Conservation (phyloP, 208 protist genomes). For the Endotrypanum monterogeii region DNA sequence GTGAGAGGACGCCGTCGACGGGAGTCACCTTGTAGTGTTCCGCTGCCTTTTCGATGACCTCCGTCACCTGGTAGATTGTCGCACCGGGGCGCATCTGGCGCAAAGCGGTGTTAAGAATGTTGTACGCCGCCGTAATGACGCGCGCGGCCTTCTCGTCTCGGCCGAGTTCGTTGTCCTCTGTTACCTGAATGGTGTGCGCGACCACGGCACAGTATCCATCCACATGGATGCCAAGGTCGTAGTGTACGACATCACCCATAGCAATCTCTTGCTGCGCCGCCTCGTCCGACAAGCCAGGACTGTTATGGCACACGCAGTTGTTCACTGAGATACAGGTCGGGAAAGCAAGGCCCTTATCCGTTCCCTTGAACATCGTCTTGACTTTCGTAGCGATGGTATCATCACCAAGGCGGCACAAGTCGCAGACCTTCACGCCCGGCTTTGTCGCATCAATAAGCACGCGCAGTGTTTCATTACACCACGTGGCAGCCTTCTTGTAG, state of each 20-base stretch:
- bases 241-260: conserved; percentile 97
- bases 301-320: conserved; percentile 98
- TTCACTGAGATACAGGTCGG: conserved; percentile 99
- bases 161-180: conserved; percentile 77
- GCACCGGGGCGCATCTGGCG: conserved; percentile 89
- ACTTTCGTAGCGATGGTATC: conserved; percentile 85
- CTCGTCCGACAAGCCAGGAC: conserved; percentile 90
- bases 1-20: conserved; percentile 97
- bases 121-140: conserved; percentile 95
- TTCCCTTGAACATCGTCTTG: conserved; percentile 92
- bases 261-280: conserved; percentile 73
- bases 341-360: conserved; percentile 98
- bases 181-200: conserved; percentile 96
- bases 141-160: conserved; percentile 91
- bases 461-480: conserved; percentile 95
- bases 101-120: conserved; percentile 92
- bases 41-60: conserved; percentile 95
- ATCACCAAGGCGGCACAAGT: conserved; percentile 89
- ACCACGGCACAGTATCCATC: conserved; percentile 97
- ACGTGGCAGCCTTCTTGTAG: conserved; percentile 96
- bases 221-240: conserved; percentile 98
- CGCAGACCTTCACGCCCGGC: conserved; percentile 87
- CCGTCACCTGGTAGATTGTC: conserved; percentile 93
- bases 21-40: conserved; percentile 93
- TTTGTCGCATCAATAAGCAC: conserved; percentile 83